Base-by-base conservation (phyloP, 495 filamentous ascomycete species). In the Parachaetomium inaequale region DNA sequence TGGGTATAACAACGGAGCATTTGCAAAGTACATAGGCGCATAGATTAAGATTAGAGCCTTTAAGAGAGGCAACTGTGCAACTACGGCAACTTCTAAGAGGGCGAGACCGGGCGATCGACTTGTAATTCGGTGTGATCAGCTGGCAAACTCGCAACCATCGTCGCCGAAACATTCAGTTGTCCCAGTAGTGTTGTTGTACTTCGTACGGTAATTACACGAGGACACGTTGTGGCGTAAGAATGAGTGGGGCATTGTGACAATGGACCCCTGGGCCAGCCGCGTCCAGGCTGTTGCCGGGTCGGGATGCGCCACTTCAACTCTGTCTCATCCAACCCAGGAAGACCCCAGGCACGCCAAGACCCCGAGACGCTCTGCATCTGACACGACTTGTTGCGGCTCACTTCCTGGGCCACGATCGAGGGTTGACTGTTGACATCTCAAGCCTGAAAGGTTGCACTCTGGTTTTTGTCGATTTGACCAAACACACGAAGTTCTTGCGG, bases 311-410 rank as follows among this genome's bases (percentile, higher is more conserved):
- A 55, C 59, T 28, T 49, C 47, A 43, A 26, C 45, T 53, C 26
- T 58, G 36, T 54, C 31, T 59, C 52, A 28, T 50, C 57, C 32
- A 59, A 59, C 21, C 63, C 51, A 55, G 7, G 31, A 29, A 55
- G 42, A 29, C 19, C 21, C 43, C 55, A 56, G 51, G 34, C 10
- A 49, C 26, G 50, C 63, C 62, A 59, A 64, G 62, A 50, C 55
- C 4, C 47, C 23, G 8, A 29, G 47, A 49, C 55, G 49, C 49
- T 51, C 55, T 53, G 32, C 58, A 52, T 57, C 34, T 61, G 63
- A 60, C 55, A 58, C 38, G 45, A 51, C 32, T 25, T 63, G 61
- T 63, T 53, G 55, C 25, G 62, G 62, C 62, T 63, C 56, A 64
- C 50, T 29, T 59, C 43, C 21, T 52, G 23, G 31, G 10, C 43